These are phyloP conservation scores for Fusarium equiseti DNA, from an alignment of 2,329 filamentous ascomycete species.

Conservation along the genomic window DNA sequence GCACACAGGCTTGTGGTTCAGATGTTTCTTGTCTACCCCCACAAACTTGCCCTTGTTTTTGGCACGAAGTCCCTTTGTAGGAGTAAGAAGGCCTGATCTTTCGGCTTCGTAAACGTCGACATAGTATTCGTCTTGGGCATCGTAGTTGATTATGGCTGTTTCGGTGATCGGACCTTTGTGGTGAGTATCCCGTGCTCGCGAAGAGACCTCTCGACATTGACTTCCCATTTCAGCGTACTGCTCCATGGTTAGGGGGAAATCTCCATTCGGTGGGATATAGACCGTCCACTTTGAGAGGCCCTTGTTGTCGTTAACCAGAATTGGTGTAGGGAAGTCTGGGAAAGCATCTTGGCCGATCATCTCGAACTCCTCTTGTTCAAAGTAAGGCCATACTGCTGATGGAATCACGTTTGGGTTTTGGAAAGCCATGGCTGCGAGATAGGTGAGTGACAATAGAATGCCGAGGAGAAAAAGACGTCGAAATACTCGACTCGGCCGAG, in stretches of 20 bases:
- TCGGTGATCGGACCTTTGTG: slow-evolving; percentile 56
- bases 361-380: slow-evolving; percentile 68
- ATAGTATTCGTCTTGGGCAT: slow-evolving; percentile 74
- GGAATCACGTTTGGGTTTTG: slow-evolving; percentile 47
- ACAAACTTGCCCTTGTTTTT: slow-evolving; percentile 60
- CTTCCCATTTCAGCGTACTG: slow-evolving; percentile 78
- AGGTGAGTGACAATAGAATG: slow-evolving; percentile 64
- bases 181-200: slow-evolving; percentile 64
- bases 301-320: slow-evolving; percentile 74
- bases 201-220: slow-evolving; percentile 74
- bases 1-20: slow-evolving; percentile 69
- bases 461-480: slow-evolving; percentile 67
- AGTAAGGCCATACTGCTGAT: slow-evolving; percentile 56
- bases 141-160: slow-evolving; percentile 64
- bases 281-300: slow-evolving; percentile 83
- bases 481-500: slow-evolving; percentile 69
- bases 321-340: slow-evolving; percentile 79
- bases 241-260: slow-evolving; percentile 74
- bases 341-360: slow-evolving; percentile 74
- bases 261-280: slow-evolving; percentile 75
- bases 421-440: slow-evolving; percentile 55
- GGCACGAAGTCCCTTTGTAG: slow-evolving; percentile 53
- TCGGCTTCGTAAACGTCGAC: slow-evolving; percentile 82
- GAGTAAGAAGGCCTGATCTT: slow-evolving; percentile 67
- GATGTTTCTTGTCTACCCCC: slow-evolving; percentile 59